Percentiles rank a stretch among this genome's conserved stretches.
Conservation (phyloP, 305 asterid genomes). For the Solanum hybrid region DNA sequence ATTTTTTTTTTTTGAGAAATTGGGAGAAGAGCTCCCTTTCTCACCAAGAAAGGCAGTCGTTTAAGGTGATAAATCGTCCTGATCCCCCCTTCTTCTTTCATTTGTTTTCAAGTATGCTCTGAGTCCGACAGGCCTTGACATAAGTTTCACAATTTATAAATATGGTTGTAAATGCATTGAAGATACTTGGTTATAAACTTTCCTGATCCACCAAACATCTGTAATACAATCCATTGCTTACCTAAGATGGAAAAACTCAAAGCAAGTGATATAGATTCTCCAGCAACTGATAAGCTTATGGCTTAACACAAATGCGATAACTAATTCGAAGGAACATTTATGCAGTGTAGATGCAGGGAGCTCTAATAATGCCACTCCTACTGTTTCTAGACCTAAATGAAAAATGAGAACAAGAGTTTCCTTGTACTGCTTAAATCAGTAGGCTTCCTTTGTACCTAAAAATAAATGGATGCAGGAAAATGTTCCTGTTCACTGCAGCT, state of each 20-base stretch:
- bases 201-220: not conserved
- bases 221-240: not conserved
- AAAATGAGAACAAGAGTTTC: not conserved
- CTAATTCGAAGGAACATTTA: not conserved
- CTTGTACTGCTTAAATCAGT: not conserved
- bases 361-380: not conserved
- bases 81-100: not conserved
- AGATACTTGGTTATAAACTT: not conserved
- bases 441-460: not conserved
- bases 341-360: not conserved
- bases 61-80: not conserved
- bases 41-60: not conserved
- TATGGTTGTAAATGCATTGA: not conserved
- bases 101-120: not conserved
- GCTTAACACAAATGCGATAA: not conserved
- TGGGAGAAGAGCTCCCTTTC: not conserved
- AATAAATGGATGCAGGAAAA: not conserved
- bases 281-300: not conserved
- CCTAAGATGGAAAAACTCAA: not conserved
- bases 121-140: not conserved
- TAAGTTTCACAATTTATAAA: not conserved
- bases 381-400: not conserved
- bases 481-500: not conserved
- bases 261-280: not conserved
- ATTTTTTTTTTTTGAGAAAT: not conserved